phyloP scores from a whole-genome alignment of 805 yeast species.

The Candida nonsorbophila region DNA sequence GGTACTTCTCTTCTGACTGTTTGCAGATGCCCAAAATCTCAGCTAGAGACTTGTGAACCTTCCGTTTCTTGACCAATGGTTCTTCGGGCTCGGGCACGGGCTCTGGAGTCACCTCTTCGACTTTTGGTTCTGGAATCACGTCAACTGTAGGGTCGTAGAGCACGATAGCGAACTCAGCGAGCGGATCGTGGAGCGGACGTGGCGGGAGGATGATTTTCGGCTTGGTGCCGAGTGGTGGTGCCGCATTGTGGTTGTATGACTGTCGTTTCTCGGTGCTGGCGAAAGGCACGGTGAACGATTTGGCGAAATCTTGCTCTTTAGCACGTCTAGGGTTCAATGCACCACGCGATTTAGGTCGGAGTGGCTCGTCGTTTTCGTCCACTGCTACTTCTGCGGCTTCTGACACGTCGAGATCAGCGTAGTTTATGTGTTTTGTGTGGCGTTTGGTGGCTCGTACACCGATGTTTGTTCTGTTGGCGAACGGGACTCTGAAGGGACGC shows the following conservation, averaged over 20 bases:
- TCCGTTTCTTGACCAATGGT: conserved; percentile 24
- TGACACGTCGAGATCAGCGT: conserved; percentile 21
- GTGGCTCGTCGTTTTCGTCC: conserved; percentile 27
- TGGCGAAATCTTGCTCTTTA: conserved; percentile 33
- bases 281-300: conserved; percentile 58
- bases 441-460: conserved; percentile 11
- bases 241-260: conserved; percentile 59
- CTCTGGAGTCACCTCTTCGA: conserved; percentile 1
- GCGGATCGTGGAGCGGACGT: conserved; percentile 90
- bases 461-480: conserved; percentile 19
- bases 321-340: conserved; percentile 56
- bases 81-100: conserved; percentile 8
- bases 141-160: conserved; percentile 94
- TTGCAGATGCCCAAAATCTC: conserved; percentile 73
- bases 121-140: conserved; percentile 23
- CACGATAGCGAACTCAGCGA: conserved; percentile 89
- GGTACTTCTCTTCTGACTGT: conserved; percentile 52
- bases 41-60: conserved; percentile 61
- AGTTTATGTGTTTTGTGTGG: conserved; percentile 26
- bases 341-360: conserved; percentile 37
- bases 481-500: conserved; percentile 68
- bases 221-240: conserved; percentile 83
- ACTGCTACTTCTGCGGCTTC: conserved; percentile 19
- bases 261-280: conserved; percentile 85
- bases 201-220: conserved; percentile 70